These are phyloP conservation scores for Diversispora epigaea DNA, from an alignment of 192 early-diverging fungal species.

Conservation along the genomic window DNA sequence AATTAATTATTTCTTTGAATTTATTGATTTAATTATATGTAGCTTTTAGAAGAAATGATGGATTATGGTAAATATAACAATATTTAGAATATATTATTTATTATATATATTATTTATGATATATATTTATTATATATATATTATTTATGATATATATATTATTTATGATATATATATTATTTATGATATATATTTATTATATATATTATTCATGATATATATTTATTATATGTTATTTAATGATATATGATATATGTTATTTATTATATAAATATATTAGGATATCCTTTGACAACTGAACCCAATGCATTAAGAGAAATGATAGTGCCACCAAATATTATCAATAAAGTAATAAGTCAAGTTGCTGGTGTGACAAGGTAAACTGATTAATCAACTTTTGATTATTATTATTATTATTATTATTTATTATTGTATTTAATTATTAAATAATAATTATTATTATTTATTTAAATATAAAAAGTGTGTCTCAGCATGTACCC, in stretches of 20 bases:
- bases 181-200: too few species aligned
- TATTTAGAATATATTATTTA: neutral
- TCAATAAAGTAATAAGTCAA: constrained; percentile 83
- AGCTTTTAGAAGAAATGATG: constrained; percentile 91
- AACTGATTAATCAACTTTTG: neutral
- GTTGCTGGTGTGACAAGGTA: constrained; percentile 56
- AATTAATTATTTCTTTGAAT: constrained; percentile 1
- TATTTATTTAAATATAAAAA: constrained; percentile 15
- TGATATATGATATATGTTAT: neutral
- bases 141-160: neutral
- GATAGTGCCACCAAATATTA: constrained; percentile 83
- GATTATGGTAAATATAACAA: constrained; percentile 63
- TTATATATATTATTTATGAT: neutral
- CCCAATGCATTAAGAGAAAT: constrained; percentile 79
- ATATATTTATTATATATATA: neutral
- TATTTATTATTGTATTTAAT: neutral
- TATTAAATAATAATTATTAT: neutral
- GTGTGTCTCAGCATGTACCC: constrained; percentile 58
- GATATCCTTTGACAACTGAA: constrained; percentile 85
- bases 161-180: neutral
- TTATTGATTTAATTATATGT: constrained; percentile 5
- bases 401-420: neutral
- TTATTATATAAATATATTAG: neutral
- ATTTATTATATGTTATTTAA: too few species aligned
- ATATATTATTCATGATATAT: neutral